Percentiles rank a stretch among this genome's conserved stretches.
Evolutionary conservation across 2,329 filamentous ascomycete genomes (phyloP).

Genomic region (Penicillium vulpinum): DNA sequence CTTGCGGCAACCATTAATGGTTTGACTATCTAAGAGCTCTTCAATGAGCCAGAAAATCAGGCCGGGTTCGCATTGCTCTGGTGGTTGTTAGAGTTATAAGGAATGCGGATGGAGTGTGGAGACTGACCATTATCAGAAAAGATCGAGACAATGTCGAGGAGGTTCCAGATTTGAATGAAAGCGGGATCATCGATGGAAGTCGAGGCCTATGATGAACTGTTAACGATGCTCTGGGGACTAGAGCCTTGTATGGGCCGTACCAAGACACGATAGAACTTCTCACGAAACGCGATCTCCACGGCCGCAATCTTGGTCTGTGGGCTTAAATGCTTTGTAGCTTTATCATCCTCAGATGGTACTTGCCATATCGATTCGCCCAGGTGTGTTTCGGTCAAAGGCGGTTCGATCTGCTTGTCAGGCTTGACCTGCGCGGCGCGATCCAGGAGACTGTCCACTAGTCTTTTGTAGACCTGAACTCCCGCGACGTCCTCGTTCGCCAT

Average conservation of each 20-base stretch:
- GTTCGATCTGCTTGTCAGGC: conserved; percentile 64
- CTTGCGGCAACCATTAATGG: conserved; percentile 83
- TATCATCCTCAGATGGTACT: conserved; percentile 34
- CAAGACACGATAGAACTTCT: conserved; percentile 75
- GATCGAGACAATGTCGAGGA: conserved; percentile 87
- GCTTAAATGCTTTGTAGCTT: conserved; percentile 40
- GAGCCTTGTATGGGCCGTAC: conserved; percentile 53
- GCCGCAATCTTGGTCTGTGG: conserved; percentile 63
- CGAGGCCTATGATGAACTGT: conserved; percentile 56
- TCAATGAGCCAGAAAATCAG: conserved; percentile 89
- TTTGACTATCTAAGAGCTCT: conserved; percentile 93
- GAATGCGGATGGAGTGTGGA: conserved; percentile 3
- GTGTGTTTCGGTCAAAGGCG: conserved; percentile 70
- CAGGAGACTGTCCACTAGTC: conserved; percentile 60
- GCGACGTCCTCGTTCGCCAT: conserved; percentile 38
- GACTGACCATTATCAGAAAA: conserved; percentile 77
- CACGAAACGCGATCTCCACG: conserved; percentile 80
- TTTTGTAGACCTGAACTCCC: conserved; percentile 48
- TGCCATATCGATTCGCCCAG: conserved; percentile 42
- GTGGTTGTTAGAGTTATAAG: conserved; percentile 22
- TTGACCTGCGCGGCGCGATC: conserved; percentile 61
- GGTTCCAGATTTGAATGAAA: conserved; percentile 86
- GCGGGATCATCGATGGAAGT: conserved; percentile 73
- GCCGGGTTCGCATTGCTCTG: conserved; percentile 68
- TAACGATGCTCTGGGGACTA: conserved; percentile 9